Base-by-base conservation (phyloP, 805 yeast species). In the Zygosaccharomyces lentus region DNA sequence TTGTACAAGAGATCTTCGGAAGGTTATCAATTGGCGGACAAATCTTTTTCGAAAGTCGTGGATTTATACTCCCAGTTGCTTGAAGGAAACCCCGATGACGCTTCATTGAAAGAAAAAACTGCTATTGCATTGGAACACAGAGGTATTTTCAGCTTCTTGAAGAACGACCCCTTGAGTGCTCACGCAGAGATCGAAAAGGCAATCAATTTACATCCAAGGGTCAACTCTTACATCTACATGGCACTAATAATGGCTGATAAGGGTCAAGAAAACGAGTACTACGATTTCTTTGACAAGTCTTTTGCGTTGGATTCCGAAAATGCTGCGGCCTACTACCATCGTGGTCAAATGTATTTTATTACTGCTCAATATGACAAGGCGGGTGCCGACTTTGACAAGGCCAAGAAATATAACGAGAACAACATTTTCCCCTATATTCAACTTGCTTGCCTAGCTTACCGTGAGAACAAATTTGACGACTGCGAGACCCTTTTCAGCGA, bases 401-500 rank as follows among this genome's bases (percentile, higher is more conserved):
- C 96, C 37, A 81, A 82, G 62, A 79, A 78, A 53, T 72, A 80
- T 59, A 87, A 88, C 69, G 81, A 84, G 49, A 69, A 77, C 12
- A 91, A 87, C 65, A 81, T 88, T 48, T 87, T 82, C 61, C 82
- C 96, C 37, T 84, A 82, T 69, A 87, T 93, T 63, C 99, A 91
- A 74, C 74, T 87, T 54, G 98, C 96, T 30, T 93, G 96, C 67
- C 80, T 90, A 58, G 80, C 85, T 51, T 90, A 90, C 77, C 86
- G 89, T 72, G 78, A 78, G 64, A 70, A 77, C 37, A 62, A 65
- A 36, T 65, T 73, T 44, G 75, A 71, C 30, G 78, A 74, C 42
- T 81, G 91, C 55, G 82, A 79, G 63, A 74, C 76, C 53, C 69
- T 76, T 48, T 88, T 88, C 69, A 75, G 77, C 50, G 81, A 76